These are phyloP conservation scores for Fraxinus americana DNA, from an alignment of 257 asterid genomes.

Conservation along the genomic window DNA sequence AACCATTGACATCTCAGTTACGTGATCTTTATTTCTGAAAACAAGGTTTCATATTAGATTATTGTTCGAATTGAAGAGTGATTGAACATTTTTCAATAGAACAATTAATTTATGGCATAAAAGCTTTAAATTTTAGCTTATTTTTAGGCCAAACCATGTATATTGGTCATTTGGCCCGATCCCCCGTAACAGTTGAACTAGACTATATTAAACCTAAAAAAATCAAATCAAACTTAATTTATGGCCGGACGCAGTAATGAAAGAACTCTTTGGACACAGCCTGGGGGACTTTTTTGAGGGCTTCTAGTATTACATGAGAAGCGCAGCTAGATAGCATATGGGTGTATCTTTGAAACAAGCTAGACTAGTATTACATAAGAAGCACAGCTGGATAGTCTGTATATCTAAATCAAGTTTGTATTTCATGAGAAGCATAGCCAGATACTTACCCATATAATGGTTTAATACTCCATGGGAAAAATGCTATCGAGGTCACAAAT, in stretches of 20 bases:
- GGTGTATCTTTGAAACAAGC: slow-evolving; percentile 13
- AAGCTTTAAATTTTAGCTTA: slow-evolving; percentile 12
- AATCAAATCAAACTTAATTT: slow-evolving; percentile 1
- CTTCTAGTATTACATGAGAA: neutral
- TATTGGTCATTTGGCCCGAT: neutral
- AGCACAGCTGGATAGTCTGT: slow-evolving; percentile 8
- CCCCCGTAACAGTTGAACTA: slow-evolving; percentile 2
- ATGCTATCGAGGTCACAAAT: slow-evolving; percentile 81
- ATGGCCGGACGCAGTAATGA: slow-evolving; percentile 2
- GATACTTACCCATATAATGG: slow-evolving; percentile 83
- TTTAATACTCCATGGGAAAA: slow-evolving; percentile 95
- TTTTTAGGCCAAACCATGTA: neutral
- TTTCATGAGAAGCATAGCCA: slow-evolving; percentile 18
- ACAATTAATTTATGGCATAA: slow-evolving; percentile 5
- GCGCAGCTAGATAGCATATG: neutral
- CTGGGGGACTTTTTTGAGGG: neutral
- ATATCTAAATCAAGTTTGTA: slow-evolving; percentile 18
- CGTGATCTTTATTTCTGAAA: slow-evolving; percentile 1
- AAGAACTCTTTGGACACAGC: slow-evolving; percentile 8
- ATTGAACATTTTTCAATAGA: neutral
- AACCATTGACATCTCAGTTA: slow-evolving; percentile 18
- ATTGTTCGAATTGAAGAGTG: slow-evolving; percentile 11
- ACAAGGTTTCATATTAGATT: neutral
- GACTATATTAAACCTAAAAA: neutral
- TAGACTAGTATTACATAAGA: neutral